phyloP scores from a whole-genome alignment of 345 rosid species.

The Aquilaria malaccensis region DNA sequence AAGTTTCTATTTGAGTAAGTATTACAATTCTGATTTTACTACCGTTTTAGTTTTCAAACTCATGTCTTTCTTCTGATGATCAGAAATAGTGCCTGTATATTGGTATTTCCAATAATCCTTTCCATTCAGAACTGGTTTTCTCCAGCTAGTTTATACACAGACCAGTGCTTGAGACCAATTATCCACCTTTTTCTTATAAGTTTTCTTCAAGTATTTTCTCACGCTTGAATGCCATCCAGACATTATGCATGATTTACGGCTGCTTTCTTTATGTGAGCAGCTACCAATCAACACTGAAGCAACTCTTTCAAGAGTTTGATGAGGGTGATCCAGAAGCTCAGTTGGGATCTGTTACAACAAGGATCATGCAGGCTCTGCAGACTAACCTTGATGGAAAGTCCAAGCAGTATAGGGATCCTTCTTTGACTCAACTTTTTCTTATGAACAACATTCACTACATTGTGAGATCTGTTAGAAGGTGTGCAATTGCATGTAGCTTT shows the following conservation, averaged over 20 bases:
- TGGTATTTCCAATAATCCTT: too few relatives aligned
- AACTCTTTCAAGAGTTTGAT: conserved; percentile 71
- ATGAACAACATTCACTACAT: conserved; percentile 98
- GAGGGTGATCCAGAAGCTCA: conserved; percentile 49
- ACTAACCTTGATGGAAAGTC: conserved; percentile 88
- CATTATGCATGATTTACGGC: too few relatives aligned
- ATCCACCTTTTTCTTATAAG: too few relatives aligned
- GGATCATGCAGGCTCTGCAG: conserved; percentile 87
- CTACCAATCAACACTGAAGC: conserved; percentile 74
- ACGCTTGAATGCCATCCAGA: too few relatives aligned
- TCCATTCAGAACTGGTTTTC: too few relatives aligned
- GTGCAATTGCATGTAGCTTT: conserved; percentile 14
- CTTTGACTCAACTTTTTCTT: conserved; percentile 83
- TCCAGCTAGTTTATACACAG: too few relatives aligned
- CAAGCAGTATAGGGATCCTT: conserved; percentile 93
- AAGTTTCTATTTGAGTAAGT: conserved; percentile 95
- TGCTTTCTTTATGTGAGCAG: conserved; percentile 27
- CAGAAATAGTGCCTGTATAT: too few relatives aligned
- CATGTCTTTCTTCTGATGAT: too few relatives aligned
- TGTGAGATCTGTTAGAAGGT: conserved; percentile 96
- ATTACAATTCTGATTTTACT: conserved; percentile 6
- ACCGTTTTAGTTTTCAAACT: not conserved
- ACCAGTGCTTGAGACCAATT: too few relatives aligned
- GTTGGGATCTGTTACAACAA: conserved; percentile 61
- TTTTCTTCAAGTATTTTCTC: too few relatives aligned